These are phyloP conservation scores for Lumnitzera littorea DNA, from an alignment of 345 rosid genomes.

Conservation along the genomic window DNA sequence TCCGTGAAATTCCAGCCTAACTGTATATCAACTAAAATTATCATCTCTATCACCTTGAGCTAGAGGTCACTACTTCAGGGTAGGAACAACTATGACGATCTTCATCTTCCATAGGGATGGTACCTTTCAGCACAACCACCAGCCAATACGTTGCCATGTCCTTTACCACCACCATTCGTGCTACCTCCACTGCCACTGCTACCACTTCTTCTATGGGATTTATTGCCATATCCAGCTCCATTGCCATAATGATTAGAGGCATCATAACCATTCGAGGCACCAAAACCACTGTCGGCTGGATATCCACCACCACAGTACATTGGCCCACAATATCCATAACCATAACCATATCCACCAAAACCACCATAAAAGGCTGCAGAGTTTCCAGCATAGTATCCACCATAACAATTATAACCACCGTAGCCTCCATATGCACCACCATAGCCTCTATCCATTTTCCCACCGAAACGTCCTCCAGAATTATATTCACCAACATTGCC, in stretches of 20 bases:
- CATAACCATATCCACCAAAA: conserved; percentile 4
- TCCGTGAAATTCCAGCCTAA: no score
- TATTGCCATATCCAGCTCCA: conserved; percentile 7
- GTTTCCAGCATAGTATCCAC: conserved; percentile 13
- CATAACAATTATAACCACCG: conserved; percentile 34
- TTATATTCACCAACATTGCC: conserved; percentile 14
- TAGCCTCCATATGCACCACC: conserved; percentile 33
- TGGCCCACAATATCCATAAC: neutral
- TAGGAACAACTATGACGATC: neutral
- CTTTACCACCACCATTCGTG: conserved; percentile 36
- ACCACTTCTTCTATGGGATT: conserved; percentile 7
- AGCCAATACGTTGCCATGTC: conserved; percentile 39
- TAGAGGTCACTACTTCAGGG: neutral
- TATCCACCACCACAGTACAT: conserved; percentile 9
- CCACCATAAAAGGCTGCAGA: conserved; percentile 12
- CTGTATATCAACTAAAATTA: no score
- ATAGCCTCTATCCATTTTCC: conserved; percentile 30
- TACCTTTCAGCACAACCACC: conserved; percentile 40
- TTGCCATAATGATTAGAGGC: conserved; percentile 22
- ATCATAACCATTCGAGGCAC: conserved; percentile 4
- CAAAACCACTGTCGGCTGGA: conserved; percentile 10
- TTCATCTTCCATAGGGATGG: conserved; percentile 60
- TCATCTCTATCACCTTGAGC: neutral
- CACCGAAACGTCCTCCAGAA: conserved; percentile 21
- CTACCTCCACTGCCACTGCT: conserved; percentile 19